Conservation (phyloP, 257 asterid genomes). For the Solanum medicagineum region DNA sequence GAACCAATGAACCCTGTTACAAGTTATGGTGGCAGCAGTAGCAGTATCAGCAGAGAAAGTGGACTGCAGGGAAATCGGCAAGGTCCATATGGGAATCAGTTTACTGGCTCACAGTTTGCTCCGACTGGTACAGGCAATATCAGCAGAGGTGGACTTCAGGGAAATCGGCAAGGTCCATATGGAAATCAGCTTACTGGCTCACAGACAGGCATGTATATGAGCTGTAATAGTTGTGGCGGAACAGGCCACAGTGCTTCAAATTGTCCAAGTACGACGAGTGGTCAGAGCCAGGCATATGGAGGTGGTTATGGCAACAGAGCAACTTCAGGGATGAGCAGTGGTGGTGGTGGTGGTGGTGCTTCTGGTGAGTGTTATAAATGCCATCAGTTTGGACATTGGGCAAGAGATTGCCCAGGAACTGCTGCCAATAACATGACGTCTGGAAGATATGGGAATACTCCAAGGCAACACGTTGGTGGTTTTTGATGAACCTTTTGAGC, state of each 20-base stretch:
- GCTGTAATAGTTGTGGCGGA: slow-evolving; percentile 73
- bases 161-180: slow-evolving; percentile 27
- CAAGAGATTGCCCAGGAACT: slow-evolving; percentile 75
- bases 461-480: slow-evolving; percentile 65
- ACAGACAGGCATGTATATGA: slow-evolving; percentile 22
- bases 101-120: slow-evolving; percentile 36
- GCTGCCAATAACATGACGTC: slow-evolving; percentile 27
- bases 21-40: slow-evolving; percentile 19
- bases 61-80: slow-evolving; percentile 21
- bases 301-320: slow-evolving; percentile 16
- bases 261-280: slow-evolving; percentile 55
- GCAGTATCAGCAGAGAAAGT: slow-evolving; percentile 20
- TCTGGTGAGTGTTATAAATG: slow-evolving; percentile 64
- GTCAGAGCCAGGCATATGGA: slow-evolving; percentile 62
- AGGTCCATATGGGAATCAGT: slow-evolving; percentile 35
- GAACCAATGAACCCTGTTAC: slow-evolving; percentile 15
- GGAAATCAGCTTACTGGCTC: slow-evolving; percentile 48
- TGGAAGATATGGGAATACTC: slow-evolving; percentile 48
- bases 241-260: slow-evolving; percentile 58
- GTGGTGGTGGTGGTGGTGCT: slow-evolving; percentile 22
- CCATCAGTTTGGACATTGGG: slow-evolving; percentile 82
- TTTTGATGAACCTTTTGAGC: slow-evolving; percentile 27
- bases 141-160: slow-evolving; percentile 17
- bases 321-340: slow-evolving; percentile 19
- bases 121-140: slow-evolving; percentile 19